Evolutionary conservation across 2,329 filamentous ascomycete species (phyloP).

Genomic region (Neofusicoccum cordaticola): DNA sequence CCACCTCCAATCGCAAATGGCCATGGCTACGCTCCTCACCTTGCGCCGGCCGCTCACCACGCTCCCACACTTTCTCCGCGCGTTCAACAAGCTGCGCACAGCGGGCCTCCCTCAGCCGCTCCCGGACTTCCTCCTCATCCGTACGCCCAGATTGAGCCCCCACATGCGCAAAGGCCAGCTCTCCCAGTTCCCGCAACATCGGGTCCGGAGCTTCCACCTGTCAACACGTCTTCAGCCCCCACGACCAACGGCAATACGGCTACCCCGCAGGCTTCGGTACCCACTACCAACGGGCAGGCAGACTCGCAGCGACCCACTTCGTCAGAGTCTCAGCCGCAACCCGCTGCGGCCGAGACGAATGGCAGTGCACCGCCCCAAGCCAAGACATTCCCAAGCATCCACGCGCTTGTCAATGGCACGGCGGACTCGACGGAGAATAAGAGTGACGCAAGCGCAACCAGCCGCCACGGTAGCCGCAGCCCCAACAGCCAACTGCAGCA

Average conservation of each 20-base stretch:
- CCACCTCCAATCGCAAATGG: conserved; percentile 33
- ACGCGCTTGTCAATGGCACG: conserved; percentile 42
- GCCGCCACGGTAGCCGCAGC: conserved; percentile 44
- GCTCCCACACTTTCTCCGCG: conserved; percentile 38
- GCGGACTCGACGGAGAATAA: conserved; percentile 25
- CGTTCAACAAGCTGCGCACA: conserved; percentile 40
- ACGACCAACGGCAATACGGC: conserved; percentile 21
- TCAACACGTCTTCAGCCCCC: conserved; percentile 24
- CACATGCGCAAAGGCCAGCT: conserved; percentile 14
- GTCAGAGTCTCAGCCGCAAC: conserved; percentile 41
- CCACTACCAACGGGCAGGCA: conserved; percentile 25
- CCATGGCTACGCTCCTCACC: conserved; percentile 28
- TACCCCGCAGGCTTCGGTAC: conserved; percentile 19
- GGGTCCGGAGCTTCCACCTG: conserved; percentile 35
- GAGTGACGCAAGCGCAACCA: conserved; percentile 30
- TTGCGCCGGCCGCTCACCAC: conserved; percentile 26
- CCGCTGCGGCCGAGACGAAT: conserved; percentile 37
- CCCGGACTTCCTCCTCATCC: conserved; percentile 44
- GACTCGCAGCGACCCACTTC: conserved; percentile 40
- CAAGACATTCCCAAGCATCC: conserved; percentile 55
- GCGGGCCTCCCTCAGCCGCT: conserved; percentile 41
- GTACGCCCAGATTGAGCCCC: conserved; percentile 20
- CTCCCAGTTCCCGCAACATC: not conserved
- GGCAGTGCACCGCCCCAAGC: conserved; percentile 27
- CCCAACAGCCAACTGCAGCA: conserved; percentile 21